phyloP scores from a whole-genome alignment of 2,329 filamentous ascomycete genomes.

The Pezicula radicicola region DNA sequence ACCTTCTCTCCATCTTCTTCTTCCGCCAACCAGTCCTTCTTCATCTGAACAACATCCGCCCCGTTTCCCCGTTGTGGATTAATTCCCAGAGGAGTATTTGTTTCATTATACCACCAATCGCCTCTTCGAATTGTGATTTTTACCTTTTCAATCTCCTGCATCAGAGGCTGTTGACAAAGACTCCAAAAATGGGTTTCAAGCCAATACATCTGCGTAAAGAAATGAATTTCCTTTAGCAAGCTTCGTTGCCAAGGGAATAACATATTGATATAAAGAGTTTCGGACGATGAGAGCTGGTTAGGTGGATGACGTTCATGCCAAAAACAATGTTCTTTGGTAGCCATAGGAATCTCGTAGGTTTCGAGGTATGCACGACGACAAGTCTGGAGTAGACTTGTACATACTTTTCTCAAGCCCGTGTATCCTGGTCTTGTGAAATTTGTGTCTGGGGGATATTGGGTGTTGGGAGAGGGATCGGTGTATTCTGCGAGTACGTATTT shows the following conservation, averaged over 20 bases:
- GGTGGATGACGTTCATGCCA: background rate
- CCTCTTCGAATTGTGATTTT: constrained; percentile 20
- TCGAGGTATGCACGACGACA: constrained; percentile 20
- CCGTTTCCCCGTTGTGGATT: constrained; percentile 11
- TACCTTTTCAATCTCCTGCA: constrained; percentile 14
- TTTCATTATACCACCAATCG: constrained; percentile 24
- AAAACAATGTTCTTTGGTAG: constrained; percentile 18
- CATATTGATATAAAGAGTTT: constrained; percentile 5
- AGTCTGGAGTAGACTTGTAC: constrained; percentile 15
- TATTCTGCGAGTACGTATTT: constrained; percentile 14
- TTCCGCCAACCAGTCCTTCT: background rate
- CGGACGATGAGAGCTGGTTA: constrained; percentile 6
- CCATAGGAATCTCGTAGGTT: constrained; percentile 17
- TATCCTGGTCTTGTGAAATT: constrained; percentile 16
- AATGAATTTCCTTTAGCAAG: constrained; percentile 8
- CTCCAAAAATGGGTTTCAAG: constrained; percentile 13
- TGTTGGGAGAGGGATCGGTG: background rate
- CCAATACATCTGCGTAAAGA: constrained; percentile 21
- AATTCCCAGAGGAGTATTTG: constrained; percentile 13
- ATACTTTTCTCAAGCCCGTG: constrained; percentile 7
- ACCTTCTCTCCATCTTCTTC: background rate
- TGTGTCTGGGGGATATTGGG: background rate
- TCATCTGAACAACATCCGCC: constrained; percentile 5
- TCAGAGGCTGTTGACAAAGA: constrained; percentile 4
- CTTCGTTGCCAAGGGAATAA: constrained; percentile 11